These are phyloP conservation scores for Ogataea nakhonphanomensis DNA, from an alignment of 805 yeast species.

Conservation along the genomic window DNA sequence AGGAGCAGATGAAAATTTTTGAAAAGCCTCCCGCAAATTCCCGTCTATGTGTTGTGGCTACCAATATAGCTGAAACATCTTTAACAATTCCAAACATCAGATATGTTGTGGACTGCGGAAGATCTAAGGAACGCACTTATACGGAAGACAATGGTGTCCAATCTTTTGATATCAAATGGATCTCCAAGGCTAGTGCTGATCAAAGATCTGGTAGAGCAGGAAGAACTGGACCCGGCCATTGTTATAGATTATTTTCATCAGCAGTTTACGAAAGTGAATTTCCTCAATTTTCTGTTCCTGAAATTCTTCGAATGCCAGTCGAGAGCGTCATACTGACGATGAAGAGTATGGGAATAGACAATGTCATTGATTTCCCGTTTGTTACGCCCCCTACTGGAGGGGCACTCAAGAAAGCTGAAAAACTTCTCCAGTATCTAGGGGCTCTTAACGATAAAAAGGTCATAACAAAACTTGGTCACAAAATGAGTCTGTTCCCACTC, in stretches of 20 bases:
- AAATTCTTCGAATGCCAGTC: slow-evolving; percentile 90
- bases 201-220: slow-evolving; percentile 98
- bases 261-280: slow-evolving; percentile 90
- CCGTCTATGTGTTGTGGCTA: slow-evolving; percentile 88
- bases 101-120: slow-evolving; percentile 93
- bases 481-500: slow-evolving; percentile 88
- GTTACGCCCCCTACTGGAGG: slow-evolving; percentile 79
- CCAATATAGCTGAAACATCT: slow-evolving; percentile 97
- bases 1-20: slow-evolving; percentile 91
- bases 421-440: slow-evolving; percentile 66
- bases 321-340: slow-evolving; percentile 93
- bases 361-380: slow-evolving; percentile 88
- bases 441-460: slow-evolving; percentile 59
- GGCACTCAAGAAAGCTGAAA: slow-evolving; percentile 62
- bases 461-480: slow-evolving; percentile 75
- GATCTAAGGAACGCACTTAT: slow-evolving; percentile 82
- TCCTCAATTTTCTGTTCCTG: slow-evolving; percentile 79
- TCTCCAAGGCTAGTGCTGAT: slow-evolving; percentile 91
- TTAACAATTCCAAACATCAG: slow-evolving; percentile 93
- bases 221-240: slow-evolving; percentile 98
- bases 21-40: slow-evolving; percentile 80
- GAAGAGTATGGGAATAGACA: slow-evolving; percentile 97
- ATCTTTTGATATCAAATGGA: slow-evolving; percentile 87
- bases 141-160: slow-evolving; percentile 87
- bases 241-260: slow-evolving; percentile 87